Percentiles rank a stretch among this genome's conserved stretches.
Conservation (phyloP, 2,329 filamentous ascomycete genomes). For the Phyllosticta citrichinensis region DNA sequence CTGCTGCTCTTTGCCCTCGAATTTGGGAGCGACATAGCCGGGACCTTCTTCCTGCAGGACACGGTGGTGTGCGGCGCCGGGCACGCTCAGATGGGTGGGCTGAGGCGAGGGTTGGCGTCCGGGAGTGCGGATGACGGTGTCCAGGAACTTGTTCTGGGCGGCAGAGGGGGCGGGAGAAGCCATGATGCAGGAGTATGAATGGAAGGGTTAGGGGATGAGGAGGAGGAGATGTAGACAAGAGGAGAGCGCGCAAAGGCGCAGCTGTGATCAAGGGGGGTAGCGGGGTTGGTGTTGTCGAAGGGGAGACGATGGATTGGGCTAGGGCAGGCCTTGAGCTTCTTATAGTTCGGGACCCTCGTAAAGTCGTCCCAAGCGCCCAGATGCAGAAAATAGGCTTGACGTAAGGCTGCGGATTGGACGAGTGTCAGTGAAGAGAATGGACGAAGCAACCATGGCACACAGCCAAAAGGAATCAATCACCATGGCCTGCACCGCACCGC, state of each 20-base stretch:
- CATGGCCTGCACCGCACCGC: neutral
- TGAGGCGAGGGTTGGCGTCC: conserved; percentile 72
- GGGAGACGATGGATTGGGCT: neutral
- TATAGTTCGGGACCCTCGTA: neutral
- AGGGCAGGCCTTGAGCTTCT: neutral
- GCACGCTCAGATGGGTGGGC: conserved; percentile 73
- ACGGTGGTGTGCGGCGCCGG: conserved; percentile 51
- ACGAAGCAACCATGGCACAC: neutral
- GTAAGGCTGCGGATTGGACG: neutral
- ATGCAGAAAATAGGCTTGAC: neutral
- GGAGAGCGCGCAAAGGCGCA: neutral
- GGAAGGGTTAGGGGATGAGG: neutral
- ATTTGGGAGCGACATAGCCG: conserved; percentile 89
- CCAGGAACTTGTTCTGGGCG: conserved; percentile 47
- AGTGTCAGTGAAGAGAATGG: neutral
- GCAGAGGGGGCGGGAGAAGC: conserved; percentile 12
- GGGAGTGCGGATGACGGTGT: conserved; percentile 42
- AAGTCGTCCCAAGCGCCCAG: neutral
- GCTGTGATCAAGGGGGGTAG: neutral
- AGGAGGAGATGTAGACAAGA: neutral
- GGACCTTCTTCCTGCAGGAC: conserved; percentile 80
- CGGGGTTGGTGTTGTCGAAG: neutral
- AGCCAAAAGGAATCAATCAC: neutral
- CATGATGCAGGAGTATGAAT: neutral
- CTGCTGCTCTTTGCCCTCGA: conserved; percentile 85